phyloP scores from a whole-genome alignment of 257 asterid species.

The Salvia miltiorrhiza region DNA sequence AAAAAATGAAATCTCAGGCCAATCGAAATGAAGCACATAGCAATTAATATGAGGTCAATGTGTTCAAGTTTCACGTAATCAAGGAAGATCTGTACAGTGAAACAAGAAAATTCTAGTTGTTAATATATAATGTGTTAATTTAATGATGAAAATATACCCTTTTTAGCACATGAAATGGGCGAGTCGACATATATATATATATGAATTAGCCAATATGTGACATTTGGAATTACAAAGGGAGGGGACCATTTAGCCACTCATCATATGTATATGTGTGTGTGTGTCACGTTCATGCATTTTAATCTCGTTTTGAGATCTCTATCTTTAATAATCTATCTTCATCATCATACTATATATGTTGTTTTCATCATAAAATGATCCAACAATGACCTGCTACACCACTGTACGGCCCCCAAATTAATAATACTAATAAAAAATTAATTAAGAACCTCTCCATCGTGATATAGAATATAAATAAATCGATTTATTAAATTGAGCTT shows the following conservation, averaged over 20 bases:
- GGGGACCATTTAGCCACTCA: constrained; percentile 30
- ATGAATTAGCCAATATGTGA: constrained; percentile 16
- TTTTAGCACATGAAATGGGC: background rate
- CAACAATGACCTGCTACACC: constrained; percentile 1
- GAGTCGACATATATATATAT: background rate
- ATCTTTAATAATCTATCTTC: background rate
- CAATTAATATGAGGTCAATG: background rate
- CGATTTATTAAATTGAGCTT: no score
- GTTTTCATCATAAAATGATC: background rate
- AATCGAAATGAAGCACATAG: background rate
- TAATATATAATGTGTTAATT: background rate
- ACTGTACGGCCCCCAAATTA: background rate
- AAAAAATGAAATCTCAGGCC: background rate
- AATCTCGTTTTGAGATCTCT: no score
- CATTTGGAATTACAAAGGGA: constrained; percentile 15
- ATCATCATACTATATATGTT: no score
- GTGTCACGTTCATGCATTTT: background rate
- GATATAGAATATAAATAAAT: no score
- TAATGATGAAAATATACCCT: background rate
- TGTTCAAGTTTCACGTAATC: constrained; percentile 11
- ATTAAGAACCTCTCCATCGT: no score
- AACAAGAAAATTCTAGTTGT: background rate
- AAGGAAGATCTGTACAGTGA: constrained; percentile 25
- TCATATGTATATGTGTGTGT: background rate
- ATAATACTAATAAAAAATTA: no score